phyloP scores from a whole-genome alignment of 352 stramenopile species.

The Phytophthora melonis region DNA sequence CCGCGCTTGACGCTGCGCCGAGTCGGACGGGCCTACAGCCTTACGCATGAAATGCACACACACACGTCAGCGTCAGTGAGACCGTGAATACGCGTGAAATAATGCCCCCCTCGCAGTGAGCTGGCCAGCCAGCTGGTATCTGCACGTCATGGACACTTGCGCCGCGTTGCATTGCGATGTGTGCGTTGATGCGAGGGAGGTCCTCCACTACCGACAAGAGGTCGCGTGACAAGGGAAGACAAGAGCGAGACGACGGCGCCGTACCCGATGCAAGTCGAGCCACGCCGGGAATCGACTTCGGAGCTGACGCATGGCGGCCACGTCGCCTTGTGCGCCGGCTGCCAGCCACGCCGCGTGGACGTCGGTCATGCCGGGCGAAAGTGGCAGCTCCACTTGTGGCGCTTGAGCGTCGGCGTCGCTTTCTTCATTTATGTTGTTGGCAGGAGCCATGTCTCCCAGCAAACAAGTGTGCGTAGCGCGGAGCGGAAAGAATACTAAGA shows the following conservation, averaged over 20 bases:
- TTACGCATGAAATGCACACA: not conserved
- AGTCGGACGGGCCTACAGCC: conserved; percentile 7
- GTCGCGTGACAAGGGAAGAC: not conserved
- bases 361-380: not conserved
- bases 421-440: not conserved
- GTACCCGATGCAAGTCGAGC: conserved; percentile 32
- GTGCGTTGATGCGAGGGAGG: not conserved
- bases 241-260: not conserved
- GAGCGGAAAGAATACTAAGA: conserved; percentile 2
- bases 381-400: not conserved
- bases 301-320: conserved; percentile 17
- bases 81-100: not conserved
- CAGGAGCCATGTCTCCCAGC: not conserved
- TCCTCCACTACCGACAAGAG: not conserved
- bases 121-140: not conserved
- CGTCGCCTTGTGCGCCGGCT: conserved; percentile 20
- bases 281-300: conserved; percentile 21
- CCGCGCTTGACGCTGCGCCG: not conserved
- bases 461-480: not conserved
- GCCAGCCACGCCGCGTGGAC: conserved; percentile 30
- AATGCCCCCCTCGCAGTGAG: not conserved
- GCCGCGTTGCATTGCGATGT: not conserved
- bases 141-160: not conserved
- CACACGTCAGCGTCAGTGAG: not conserved
- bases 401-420: not conserved